These are phyloP conservation scores for Beta macrorhiza DNA, from an alignment of 179 eudicot genomes.

Conservation along the genomic window DNA sequence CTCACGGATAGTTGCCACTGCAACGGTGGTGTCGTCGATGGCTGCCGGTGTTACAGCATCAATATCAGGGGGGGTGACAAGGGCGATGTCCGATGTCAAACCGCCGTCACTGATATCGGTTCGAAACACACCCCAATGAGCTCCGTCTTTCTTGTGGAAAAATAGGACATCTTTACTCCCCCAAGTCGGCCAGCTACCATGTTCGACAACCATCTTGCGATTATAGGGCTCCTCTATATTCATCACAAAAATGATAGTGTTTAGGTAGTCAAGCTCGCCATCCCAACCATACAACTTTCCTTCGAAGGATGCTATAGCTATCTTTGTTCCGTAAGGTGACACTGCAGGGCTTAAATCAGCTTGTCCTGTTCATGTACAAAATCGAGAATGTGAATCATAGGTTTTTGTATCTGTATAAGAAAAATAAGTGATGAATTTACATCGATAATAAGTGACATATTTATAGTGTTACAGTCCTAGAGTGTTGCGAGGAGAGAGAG, in stretches of 20 bases:
- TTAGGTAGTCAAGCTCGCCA: conserved; percentile 26
- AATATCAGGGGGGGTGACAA: conserved; percentile 15
- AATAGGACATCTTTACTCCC: conserved; percentile 21
- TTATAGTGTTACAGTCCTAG: no score
- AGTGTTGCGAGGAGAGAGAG: no score
- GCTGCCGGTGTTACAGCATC: conserved; percentile 26
- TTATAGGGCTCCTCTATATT: conserved; percentile 10
- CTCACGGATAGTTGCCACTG: conserved; percentile 8
- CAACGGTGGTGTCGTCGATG: conserved; percentile 15
- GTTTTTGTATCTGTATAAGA: no score
- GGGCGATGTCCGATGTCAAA: background rate
- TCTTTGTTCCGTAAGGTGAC: conserved; percentile 20
- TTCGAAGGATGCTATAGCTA: conserved; percentile 27
- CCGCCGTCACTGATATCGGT: background rate
- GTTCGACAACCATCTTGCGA: conserved; percentile 5
- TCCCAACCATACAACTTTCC: conserved; percentile 19
- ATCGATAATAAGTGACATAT: no score
- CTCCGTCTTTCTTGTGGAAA: conserved; percentile 14
- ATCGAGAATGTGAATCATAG: no score
- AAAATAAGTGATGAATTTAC: no score
- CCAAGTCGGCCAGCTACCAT: conserved; percentile 28
- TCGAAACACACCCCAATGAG: conserved; percentile 18
- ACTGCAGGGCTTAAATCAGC: conserved; percentile 26
- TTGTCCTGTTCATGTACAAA: background rate
- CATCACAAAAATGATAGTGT: conserved; percentile 24